Evolutionary conservation across 768 basidiomycete species (phyloP), one percentile per base, ranked within the genome.

Genomic region (Phylloporus sp.): DNA sequence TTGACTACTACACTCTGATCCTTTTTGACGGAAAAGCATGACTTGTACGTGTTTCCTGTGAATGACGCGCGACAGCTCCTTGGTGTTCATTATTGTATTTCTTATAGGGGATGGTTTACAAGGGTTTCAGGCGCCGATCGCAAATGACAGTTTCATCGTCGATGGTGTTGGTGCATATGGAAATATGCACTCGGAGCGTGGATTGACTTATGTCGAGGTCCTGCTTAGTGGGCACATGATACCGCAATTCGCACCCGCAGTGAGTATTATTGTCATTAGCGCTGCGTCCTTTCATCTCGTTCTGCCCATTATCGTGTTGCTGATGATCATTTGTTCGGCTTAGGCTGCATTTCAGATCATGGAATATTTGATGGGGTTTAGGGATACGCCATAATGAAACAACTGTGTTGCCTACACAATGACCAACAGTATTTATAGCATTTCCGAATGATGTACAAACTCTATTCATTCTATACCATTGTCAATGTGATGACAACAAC

Each of bases 161-260:
- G 84, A 86, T 49, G 84, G 81, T 16, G 74, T 88, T 39, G 87
- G 87, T 24, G 76, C 86, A 4, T 72, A 82, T 24, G 88, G 87
- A 0, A 84, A 70, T 2, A 70, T 78, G 52, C 86, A 88, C 53
- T 70, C 74, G 15, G 88, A 90, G 60, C 80, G 87, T 34, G 80
- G 81, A 12, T 64, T 89, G 57, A 82, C 86, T 0, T 88, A 82
- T 55, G 72, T 76, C 27, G 87, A 91, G 60, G 79, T 91, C 20
- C 73, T 59, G 22, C 75, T 87, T 7, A 82, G 81, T 56, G 88
- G 87, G 16, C 87, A 90, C 56, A 88, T 89, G 86, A 67, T 88
- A 3, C 85, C 85, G 5, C 80, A 84, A 68, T 86, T 80, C 63
- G 78, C 82, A 16, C 85, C 85, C 2, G 63, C 69, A 60, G 84